Conservation (phyloP, 2,329 filamentous ascomycete species). For the Sporothrix protearum region DNA sequence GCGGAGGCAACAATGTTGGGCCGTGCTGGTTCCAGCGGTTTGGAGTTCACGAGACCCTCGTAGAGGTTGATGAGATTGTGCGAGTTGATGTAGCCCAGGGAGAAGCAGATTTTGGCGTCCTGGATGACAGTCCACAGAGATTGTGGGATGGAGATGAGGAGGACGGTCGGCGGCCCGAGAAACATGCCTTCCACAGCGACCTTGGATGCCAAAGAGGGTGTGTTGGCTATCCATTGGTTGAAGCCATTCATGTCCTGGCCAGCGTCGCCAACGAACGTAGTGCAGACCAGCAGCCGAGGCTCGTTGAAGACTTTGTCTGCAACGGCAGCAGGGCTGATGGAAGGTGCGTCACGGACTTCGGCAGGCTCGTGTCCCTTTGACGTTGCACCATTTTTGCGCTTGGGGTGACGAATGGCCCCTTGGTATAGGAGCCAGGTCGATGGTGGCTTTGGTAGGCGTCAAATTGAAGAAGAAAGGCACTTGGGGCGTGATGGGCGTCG, state of each 20-base stretch:
- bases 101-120: conserved; percentile 64
- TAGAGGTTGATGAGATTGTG: conserved; percentile 66
- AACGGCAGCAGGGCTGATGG: conserved; percentile 48
- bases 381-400: conserved; percentile 10
- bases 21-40: conserved; percentile 34
- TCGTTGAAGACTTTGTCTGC: conserved; percentile 60
- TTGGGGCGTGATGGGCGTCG: conserved; percentile 37
- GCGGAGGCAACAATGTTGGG: conserved; percentile 37
- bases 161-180: conserved; percentile 61
- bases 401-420: conserved; percentile 35
- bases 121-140: conserved; percentile 62
- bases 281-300: conserved; percentile 61
- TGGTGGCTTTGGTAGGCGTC: conserved; percentile 51
- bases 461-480: conserved; percentile 55
- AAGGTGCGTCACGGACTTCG: conserved; percentile 39
- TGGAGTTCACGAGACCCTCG: conserved; percentile 52
- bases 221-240: conserved; percentile 62
- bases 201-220: conserved; percentile 53
- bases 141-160: conserved; percentile 63
- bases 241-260: conserved; percentile 64
- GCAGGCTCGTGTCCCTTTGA: conserved; percentile 24
- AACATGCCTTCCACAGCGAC: conserved; percentile 67
- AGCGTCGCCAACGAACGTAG: conserved; percentile 63
- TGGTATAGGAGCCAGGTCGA: conserved; percentile 51
- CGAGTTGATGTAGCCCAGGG: conserved; percentile 62